A percentile compares a stretch with the other conserved stretches of the same genome.
These are phyloP conservation scores for Chlorella sp. DNA, from an alignment of 139 green algal species.

Conservation along the genomic window DNA sequence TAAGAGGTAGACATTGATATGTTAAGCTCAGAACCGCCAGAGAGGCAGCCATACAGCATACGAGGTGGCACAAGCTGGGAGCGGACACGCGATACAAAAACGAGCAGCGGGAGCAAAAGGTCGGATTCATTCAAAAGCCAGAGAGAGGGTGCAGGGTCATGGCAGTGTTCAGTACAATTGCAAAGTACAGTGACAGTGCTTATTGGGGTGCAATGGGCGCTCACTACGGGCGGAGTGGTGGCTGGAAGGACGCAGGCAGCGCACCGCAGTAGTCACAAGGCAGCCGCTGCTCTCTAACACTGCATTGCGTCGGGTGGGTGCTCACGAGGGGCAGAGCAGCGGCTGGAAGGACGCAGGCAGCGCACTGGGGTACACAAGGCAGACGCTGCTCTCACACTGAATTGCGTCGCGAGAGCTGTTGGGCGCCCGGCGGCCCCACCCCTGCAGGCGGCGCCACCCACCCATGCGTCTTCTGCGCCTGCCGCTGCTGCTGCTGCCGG, in stretches of 20 bases:
- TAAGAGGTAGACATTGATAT: not conserved
- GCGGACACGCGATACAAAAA: not conserved
- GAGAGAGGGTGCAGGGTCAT: not conserved
- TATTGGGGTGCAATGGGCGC: not conserved
- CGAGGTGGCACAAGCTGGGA: no score
- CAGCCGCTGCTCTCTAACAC: not conserved
- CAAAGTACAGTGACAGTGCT: not conserved
- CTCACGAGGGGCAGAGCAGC: not conserved
- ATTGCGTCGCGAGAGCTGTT: conserved; percentile 7
- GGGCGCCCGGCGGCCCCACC: not conserved
- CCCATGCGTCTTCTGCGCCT: not conserved
- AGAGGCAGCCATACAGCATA: no score
- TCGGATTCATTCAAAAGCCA: conserved; percentile 18
- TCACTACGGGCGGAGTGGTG: not conserved
- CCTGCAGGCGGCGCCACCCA: not conserved
- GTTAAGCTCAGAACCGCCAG: not conserved
- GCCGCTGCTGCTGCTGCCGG: not conserved
- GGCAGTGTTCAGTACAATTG: not conserved
- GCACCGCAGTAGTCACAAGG: not conserved
- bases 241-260: not conserved
- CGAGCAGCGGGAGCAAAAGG: not conserved
- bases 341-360: not conserved
- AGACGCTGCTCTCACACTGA: not conserved
- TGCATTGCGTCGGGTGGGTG: conserved; percentile 18
- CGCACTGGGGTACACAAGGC: not conserved